These are phyloP conservation scores for Isabelozyma heimii DNA, from an alignment of 805 yeast genomes.

Conservation along the genomic window DNA sequence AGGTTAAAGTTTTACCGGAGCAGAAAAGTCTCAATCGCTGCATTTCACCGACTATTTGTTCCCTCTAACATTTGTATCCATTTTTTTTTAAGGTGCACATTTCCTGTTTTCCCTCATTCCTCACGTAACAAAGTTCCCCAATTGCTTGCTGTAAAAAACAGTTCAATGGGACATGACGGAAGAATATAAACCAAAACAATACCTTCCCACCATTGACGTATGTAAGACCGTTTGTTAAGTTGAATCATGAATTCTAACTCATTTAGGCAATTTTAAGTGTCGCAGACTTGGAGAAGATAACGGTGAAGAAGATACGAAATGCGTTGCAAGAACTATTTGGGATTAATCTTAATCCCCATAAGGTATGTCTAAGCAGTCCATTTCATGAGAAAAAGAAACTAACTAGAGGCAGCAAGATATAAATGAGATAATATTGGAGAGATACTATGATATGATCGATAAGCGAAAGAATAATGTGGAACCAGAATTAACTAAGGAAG, in stretches of 20 bases:
- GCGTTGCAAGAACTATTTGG: constrained; percentile 72
- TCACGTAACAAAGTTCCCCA: not conserved
- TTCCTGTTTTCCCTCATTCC: too few relatives aligned
- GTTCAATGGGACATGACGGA: constrained; percentile 5
- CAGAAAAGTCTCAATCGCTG: too few relatives aligned
- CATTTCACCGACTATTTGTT: too few relatives aligned
- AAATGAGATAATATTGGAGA: constrained; percentile 56
- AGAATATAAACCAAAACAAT: constrained; percentile 29
- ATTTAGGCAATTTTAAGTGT: constrained; percentile 66
- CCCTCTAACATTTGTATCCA: too few relatives aligned
- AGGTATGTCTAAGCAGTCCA: constrained; percentile 28
- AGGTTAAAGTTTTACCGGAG: too few relatives aligned
- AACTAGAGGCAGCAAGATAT: constrained; percentile 45
- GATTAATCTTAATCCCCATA: constrained; percentile 47
- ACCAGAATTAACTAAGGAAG: constrained; percentile 19
- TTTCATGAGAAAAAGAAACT: constrained; percentile 5
- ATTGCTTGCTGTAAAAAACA: not conserved
- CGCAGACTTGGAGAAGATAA: constrained; percentile 64
- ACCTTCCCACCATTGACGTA: constrained; percentile 65
- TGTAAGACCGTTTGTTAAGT: constrained; percentile 14
- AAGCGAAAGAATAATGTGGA: constrained; percentile 29
- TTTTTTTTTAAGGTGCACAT: too few relatives aligned
- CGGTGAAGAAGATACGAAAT: constrained; percentile 67
- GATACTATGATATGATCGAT: constrained; percentile 51
- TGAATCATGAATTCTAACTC: constrained; percentile 15